Evolutionary conservation across 2,329 filamentous ascomycete genomes (phyloP).

Genomic region (Penicillium sp.): DNA sequence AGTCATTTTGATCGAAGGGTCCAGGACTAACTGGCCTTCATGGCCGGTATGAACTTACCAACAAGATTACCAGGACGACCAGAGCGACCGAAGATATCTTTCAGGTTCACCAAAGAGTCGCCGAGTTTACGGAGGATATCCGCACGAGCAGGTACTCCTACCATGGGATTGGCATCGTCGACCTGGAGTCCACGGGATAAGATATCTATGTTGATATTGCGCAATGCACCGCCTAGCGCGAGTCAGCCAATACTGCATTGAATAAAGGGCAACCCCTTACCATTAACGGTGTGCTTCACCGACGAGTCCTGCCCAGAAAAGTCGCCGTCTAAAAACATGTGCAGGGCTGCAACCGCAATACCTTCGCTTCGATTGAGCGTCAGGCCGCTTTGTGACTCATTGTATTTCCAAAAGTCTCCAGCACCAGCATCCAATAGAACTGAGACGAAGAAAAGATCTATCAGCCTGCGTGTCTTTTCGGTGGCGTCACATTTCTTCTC

Average conservation of each 20-base stretch:
- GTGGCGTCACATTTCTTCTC: conserved; percentile 39
- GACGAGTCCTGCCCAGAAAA: conserved; percentile 30
- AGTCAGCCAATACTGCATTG: background rate
- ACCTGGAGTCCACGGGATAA: conserved; percentile 47
- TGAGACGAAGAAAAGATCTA: conserved; percentile 62
- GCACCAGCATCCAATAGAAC: conserved; percentile 58
- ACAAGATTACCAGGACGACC: conserved; percentile 50
- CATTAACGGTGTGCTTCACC: conserved; percentile 31
- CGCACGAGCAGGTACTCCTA: conserved; percentile 46
- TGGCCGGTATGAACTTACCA: conserved; percentile 34
- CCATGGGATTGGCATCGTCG: conserved; percentile 43
- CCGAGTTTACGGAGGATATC: conserved; percentile 44
- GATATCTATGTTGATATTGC: conserved; percentile 29
- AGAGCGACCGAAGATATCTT: conserved; percentile 41
- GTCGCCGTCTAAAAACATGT: conserved; percentile 49
- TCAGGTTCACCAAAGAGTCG: conserved; percentile 36
- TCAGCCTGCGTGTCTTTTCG: conserved; percentile 53
- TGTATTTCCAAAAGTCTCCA: conserved; percentile 49
- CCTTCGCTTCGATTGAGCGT: conserved; percentile 48
- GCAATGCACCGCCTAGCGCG: conserved; percentile 31
- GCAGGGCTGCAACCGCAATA: conserved; percentile 50
- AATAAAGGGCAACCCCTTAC: conserved; percentile 21
- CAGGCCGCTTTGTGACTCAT: conserved; percentile 34
- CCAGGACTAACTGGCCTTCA: background rate
- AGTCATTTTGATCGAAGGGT: background rate